Conservation (phyloP, 2,329 filamentous ascomycete species). For the Neurospora crassa region DNA sequence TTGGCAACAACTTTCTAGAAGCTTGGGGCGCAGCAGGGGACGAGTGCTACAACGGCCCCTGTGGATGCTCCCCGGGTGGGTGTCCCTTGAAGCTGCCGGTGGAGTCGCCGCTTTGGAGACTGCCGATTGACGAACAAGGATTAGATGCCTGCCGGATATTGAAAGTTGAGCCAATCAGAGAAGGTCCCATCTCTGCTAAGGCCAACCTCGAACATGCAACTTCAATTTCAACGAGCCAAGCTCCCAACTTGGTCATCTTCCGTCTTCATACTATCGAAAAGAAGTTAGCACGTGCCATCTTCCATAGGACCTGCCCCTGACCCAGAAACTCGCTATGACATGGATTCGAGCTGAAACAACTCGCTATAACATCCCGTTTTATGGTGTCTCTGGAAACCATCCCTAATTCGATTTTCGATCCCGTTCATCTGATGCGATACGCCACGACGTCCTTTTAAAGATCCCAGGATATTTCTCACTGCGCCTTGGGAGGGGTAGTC, state of each 20-base stretch:
- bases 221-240: background rate
- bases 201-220: background rate
- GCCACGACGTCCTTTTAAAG: background rate
- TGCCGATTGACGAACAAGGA: background rate
- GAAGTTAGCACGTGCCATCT: background rate
- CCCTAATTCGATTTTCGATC: background rate
- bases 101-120: background rate
- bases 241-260: background rate
- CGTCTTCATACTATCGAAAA: background rate
- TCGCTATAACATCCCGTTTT: no score
- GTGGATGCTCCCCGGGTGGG: background rate
- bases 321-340: background rate
- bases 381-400: background rate
- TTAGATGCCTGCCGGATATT: background rate
- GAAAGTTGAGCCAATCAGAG: background rate
- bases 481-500: slow-evolving; percentile 25
- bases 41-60: background rate
- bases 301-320: background rate
- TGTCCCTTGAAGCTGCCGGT: background rate
- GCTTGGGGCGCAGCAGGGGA: background rate
- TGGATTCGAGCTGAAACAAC: background rate
- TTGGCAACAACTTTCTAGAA: background rate
- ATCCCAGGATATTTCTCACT: background rate
- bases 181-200: background rate
- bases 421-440: background rate